phyloP scores from a whole-genome alignment of 257 asterid genomes.

The Fraxinus pennsylvanica region DNA sequence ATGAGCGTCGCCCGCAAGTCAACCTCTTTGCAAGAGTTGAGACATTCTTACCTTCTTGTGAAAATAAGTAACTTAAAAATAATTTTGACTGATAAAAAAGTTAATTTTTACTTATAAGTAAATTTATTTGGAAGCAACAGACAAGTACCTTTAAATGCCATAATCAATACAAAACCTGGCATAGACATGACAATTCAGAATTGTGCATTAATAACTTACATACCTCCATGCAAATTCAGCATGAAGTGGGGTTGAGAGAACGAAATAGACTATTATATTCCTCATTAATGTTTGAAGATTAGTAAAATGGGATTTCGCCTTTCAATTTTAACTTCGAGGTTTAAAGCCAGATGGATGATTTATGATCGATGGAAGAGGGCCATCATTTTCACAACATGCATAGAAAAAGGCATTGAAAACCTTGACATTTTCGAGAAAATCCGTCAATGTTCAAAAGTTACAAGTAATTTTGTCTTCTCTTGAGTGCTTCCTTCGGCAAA shows the following conservation, averaged over 20 bases:
- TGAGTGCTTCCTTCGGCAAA: too few species aligned
- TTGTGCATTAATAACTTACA: constrained; percentile 13
- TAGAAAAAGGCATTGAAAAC: background rate
- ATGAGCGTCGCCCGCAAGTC: too few species aligned
- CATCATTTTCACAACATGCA: background rate
- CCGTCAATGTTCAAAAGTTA: background rate
- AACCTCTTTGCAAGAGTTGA: too few species aligned
- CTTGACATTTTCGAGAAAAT: background rate
- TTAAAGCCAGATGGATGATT: background rate
- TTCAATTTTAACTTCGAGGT: background rate
- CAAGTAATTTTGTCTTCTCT: background rate
- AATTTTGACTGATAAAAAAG: too few species aligned
- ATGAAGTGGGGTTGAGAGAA: background rate
- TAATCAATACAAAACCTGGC: constrained; percentile 12
- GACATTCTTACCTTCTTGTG: too few species aligned
- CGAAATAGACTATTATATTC: background rate
- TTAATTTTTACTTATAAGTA: too few species aligned
- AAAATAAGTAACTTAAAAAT: too few species aligned
- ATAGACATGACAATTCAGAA: constrained; percentile 21
- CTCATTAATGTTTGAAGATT: too few species aligned
- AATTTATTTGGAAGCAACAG: background rate
- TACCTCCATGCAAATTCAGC: background rate
- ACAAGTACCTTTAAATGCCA: background rate
- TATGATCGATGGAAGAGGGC: background rate
- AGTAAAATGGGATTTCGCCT: too few species aligned